These are phyloP conservation scores for Diddensiella caesifluorescens DNA, from an alignment of 805 yeast genomes.

Conservation along the genomic window DNA sequence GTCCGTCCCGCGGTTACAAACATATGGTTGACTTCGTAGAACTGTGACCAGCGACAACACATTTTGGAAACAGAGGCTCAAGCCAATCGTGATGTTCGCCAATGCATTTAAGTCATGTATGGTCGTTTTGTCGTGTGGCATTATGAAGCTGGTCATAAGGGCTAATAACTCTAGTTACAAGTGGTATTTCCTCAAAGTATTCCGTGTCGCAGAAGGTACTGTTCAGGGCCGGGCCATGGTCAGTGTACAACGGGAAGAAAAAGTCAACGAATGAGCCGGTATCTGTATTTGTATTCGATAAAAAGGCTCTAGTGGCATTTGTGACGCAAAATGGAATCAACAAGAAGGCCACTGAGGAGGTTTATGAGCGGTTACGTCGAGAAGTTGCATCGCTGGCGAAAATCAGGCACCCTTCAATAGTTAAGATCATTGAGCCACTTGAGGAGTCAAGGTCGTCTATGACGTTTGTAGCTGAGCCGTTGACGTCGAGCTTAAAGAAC, in stretches of 20 bases:
- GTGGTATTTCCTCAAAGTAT: conserved; percentile 41
- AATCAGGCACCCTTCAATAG: conserved; percentile 82
- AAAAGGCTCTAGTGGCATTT: conserved; percentile 60
- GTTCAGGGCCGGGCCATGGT: conserved; percentile 77
- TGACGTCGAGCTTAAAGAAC: conserved; percentile 50
- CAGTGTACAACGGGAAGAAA: conserved; percentile 77
- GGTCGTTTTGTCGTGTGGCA: no score
- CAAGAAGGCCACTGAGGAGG: conserved; percentile 50
- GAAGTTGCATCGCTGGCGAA: conserved; percentile 72
- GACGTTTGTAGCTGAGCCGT: conserved; percentile 79
- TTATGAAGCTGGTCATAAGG: not conserved
- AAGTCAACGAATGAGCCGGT: conserved; percentile 43
- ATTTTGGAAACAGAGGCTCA: not conserved
- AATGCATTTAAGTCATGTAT: conserved; percentile 22
- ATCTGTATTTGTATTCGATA: conserved; percentile 84
- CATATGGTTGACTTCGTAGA: no score
- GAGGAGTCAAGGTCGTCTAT: conserved; percentile 79
- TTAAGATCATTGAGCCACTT: conserved; percentile 79
- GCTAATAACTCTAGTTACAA: conserved; percentile 14
- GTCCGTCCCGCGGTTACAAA: no score
- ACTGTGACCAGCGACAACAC: no score
- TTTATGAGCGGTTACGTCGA: conserved; percentile 55
- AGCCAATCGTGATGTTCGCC: conserved; percentile 15
- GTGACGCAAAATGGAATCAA: conserved; percentile 48
- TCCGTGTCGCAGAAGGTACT: conserved; percentile 64